Conservation (phyloP, 768 basidiomycete species). For the Mycena galericulata region DNA sequence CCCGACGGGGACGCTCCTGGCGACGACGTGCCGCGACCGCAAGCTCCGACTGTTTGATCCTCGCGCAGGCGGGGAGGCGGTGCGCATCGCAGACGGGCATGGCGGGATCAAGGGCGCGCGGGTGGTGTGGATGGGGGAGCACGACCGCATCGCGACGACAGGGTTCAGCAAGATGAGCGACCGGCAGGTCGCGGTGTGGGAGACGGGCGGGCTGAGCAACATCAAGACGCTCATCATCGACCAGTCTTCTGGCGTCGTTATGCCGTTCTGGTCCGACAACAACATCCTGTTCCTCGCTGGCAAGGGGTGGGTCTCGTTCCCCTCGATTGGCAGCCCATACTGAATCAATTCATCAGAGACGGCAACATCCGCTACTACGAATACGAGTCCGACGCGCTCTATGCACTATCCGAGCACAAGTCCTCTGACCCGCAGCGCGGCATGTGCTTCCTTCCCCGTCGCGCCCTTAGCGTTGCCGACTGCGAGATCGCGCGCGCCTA, state of each 20-base stretch:
- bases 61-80: conserved; percentile 83
- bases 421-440: conserved; percentile 94
- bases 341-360: conserved; percentile 70
- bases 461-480: conserved; percentile 87
- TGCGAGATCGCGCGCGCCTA: conserved; percentile 97
- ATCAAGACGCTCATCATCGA: conserved; percentile 86
- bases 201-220: conserved; percentile 79
- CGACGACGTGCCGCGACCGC: conserved; percentile 92
- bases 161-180: conserved; percentile 98
- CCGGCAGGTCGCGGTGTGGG: conserved; percentile 92
- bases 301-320: conserved; percentile 13
- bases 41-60: conserved; percentile 94
- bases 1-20: conserved; percentile 81
- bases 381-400: conserved; percentile 87
- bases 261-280: conserved; percentile 99
- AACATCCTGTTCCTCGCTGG: conserved; percentile 77
- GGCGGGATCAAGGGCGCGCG: conserved; percentile 94
- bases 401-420: conserved; percentile 85
- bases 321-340: too few relatives aligned
- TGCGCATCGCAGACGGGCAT: conserved; percentile 88
- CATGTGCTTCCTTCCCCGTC: conserved; percentile 95
- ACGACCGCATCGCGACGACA: conserved; percentile 91
- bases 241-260: conserved; percentile 91
- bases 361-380: conserved; percentile 99
- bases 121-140: conserved; percentile 91